Percentiles rank a stretch among this genome's conserved stretches.
Conservation (phyloP, 2,329 filamentous ascomycete species). For the Passalora sequoiae region DNA sequence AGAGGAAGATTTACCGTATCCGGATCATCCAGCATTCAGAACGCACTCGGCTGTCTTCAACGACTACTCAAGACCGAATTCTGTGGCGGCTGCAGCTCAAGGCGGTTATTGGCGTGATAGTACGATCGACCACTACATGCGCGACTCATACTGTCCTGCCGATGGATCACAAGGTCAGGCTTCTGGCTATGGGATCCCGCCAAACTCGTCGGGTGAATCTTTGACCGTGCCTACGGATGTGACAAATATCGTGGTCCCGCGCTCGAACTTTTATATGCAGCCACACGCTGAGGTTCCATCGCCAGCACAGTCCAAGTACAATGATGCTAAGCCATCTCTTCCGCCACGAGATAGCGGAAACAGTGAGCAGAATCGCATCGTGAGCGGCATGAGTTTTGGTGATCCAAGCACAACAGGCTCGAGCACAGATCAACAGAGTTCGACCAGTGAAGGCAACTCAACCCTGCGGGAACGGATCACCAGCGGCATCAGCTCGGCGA, state of each 20-base stretch:
- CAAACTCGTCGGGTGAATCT: background rate
- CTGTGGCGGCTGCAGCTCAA: conserved; percentile 5
- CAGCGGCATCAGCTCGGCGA: conserved; percentile 12
- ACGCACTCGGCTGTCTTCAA: conserved; percentile 25
- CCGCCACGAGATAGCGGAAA: conserved; percentile 23
- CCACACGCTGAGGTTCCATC: conserved; percentile 19
- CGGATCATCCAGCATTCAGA: conserved; percentile 29
- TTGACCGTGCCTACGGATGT: background rate
- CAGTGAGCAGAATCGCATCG: conserved; percentile 23
- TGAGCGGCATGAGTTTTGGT: conserved; percentile 23
- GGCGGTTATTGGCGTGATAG: conserved; percentile 24
- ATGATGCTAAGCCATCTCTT: conserved; percentile 12
- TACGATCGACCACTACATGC: conserved; percentile 24
- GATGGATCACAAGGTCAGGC: conserved; percentile 2
- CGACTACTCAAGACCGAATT: conserved; percentile 16
- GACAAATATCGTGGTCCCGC: too few relatives aligned
- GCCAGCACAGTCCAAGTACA: conserved; percentile 4
- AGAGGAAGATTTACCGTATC: conserved; percentile 26
- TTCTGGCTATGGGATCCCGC: background rate
- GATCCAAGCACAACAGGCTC: background rate
- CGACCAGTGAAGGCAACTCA: background rate
- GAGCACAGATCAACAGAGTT: background rate
- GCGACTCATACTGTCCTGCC: conserved; percentile 15
- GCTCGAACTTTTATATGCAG: conserved; percentile 9
- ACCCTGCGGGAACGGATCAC: conserved; percentile 3